Percentiles rank a stretch among this genome's conserved stretches.
Conservation (phyloP, 176 grass and related monocot species). For the Urochloa ruziziensis region DNA sequence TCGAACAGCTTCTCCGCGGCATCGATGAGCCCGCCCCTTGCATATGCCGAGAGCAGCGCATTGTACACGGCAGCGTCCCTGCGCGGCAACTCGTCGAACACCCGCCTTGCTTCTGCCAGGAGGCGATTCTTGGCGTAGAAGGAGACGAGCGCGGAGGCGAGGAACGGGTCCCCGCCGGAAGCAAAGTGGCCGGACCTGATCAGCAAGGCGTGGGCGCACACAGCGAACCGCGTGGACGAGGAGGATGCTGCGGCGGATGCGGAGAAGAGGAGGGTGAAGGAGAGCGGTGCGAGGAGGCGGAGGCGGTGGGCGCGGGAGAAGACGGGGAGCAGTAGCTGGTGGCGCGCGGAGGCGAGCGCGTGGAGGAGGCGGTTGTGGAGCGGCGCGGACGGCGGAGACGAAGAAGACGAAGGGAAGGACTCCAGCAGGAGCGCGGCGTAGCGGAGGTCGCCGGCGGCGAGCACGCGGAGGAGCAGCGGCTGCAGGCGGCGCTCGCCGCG, state of each 20-base stretch:
- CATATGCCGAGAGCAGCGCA: constrained; percentile 56
- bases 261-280: constrained; percentile 50
- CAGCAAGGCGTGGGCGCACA: constrained; percentile 42
- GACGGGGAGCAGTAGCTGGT: constrained; percentile 34
- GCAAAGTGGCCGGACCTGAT: constrained; percentile 41
- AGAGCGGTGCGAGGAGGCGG: constrained; percentile 36
- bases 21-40: constrained; percentile 15
- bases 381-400: constrained; percentile 26
- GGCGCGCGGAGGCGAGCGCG: constrained; percentile 27
- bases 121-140: constrained; percentile 49
- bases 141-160: constrained; percentile 58
- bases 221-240: background rate
- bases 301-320: constrained; percentile 47
- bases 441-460: constrained; percentile 42
- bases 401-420: constrained; percentile 30
- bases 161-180: constrained; percentile 45
- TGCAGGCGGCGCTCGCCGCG: constrained; percentile 42
- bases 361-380: constrained; percentile 63
- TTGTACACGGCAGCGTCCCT: constrained; percentile 47
- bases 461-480: constrained; percentile 45
- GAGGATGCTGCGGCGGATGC: background rate
- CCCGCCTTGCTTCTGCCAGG: constrained; percentile 20
- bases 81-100: constrained; percentile 45
- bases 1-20: constrained; percentile 60
- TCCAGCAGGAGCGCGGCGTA: constrained; percentile 55